Conservation (phyloP, 129 eudicot genomes). For the Apium graveolens region DNA sequence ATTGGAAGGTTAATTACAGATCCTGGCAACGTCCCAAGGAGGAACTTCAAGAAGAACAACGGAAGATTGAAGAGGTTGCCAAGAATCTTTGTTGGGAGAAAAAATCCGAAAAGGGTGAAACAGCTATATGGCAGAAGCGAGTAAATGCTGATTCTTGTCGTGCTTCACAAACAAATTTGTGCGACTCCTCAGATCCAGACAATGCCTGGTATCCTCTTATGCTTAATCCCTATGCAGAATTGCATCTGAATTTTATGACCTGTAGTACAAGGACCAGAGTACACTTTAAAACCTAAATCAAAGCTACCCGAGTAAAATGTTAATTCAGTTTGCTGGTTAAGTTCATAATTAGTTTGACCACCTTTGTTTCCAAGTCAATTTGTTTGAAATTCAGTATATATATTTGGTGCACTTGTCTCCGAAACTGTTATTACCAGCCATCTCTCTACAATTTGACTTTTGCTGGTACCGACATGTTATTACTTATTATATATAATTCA, state of each 20-base stretch:
- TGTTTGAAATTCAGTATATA: neutral
- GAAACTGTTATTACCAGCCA: neutral
- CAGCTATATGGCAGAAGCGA: constrained; percentile 69
- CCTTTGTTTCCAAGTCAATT: neutral
- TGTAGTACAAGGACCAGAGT: neutral
- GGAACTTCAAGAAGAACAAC: constrained; percentile 76
- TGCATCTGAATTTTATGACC: neutral
- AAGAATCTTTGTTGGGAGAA: constrained; percentile 93
- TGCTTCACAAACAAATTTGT: constrained; percentile 39
- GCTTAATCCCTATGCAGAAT: neutral
- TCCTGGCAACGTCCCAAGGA: constrained; percentile 91
- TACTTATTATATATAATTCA: neutral
- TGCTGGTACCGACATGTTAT: neutral
- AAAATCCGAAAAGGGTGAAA: constrained; percentile 73
- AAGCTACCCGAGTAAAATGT: neutral
- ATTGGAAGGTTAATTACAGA: constrained; percentile 66
- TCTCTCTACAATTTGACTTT: neutral
- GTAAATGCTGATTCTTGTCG: constrained; percentile 61
- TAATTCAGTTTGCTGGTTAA: neutral
- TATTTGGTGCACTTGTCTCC: neutral
- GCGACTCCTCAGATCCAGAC: constrained; percentile 55
- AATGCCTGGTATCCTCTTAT: constrained; percentile 60
- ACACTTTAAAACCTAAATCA: neutral
- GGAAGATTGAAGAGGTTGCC: constrained; percentile 75
- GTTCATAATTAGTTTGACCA: neutral